Percentiles rank a stretch among this genome's conserved stretches.
Conservation (phyloP, 2,329 filamentous ascomycete genomes). For the Aspergillus sp. region DNA sequence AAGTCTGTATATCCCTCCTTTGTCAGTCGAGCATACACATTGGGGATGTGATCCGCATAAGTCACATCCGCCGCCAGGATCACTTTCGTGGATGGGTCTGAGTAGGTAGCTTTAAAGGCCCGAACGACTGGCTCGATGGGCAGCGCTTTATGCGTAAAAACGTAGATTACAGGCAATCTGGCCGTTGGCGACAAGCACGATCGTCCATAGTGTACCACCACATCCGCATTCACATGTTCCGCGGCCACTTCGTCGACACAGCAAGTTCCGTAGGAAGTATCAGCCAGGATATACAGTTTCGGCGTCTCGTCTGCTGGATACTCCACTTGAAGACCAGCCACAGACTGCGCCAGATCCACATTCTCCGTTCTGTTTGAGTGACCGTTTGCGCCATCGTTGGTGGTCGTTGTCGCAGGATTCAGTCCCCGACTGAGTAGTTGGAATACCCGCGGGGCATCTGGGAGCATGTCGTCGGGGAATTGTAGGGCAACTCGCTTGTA, state of each 20-base stretch:
- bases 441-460: slow-evolving; percentile 75
- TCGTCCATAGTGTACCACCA: slow-evolving; percentile 88
- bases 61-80: slow-evolving; percentile 86
- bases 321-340: slow-evolving; percentile 20
- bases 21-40: slow-evolving; percentile 50
- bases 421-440: slow-evolving; percentile 55
- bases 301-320: slow-evolving; percentile 20
- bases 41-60: slow-evolving; percentile 66
- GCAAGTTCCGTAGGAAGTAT: slow-evolving; percentile 94
- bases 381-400: slow-evolving; percentile 8
- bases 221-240: slow-evolving; percentile 84
- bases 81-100: slow-evolving; percentile 56
- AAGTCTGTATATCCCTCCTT: slow-evolving; percentile 62
- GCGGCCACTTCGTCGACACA: slow-evolving; percentile 96
- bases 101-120: slow-evolving; percentile 64
- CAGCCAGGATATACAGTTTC: slow-evolving; percentile 74
- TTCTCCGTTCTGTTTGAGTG: slow-evolving; percentile 10
- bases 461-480: slow-evolving; percentile 88
- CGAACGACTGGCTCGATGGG: slow-evolving; percentile 52
- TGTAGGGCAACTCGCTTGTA: slow-evolving; percentile 83
- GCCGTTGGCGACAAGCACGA: slow-evolving; percentile 88
- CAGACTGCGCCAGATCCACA: slow-evolving; percentile 16
- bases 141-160: slow-evolving; percentile 72
- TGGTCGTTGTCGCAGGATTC: slow-evolving; percentile 18
- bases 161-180: slow-evolving; percentile 77